These are phyloP conservation scores for Talaromyces stipitatus DNA, from an alignment of 495 filamentous ascomycete species.

Conservation along the genomic window DNA sequence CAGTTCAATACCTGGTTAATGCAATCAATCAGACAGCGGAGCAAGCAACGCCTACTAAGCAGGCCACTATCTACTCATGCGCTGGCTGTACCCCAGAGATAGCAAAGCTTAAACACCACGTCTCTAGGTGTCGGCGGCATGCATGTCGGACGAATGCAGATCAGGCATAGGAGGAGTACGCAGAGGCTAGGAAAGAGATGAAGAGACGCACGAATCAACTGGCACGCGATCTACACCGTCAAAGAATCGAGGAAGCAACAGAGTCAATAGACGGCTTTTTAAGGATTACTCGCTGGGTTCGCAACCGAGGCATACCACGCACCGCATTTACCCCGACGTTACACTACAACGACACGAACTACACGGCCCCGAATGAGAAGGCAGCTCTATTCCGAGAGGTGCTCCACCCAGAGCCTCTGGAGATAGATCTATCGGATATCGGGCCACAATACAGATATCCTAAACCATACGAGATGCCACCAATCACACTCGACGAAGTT, in stretches of 20 bases:
- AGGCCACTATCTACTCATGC: neutral
- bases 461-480: neutral
- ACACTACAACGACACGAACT: neutral
- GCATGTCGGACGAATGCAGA: neutral
- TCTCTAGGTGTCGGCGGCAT: neutral
- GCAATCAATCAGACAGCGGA: neutral
- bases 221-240: neutral
- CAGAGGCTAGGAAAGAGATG: neutral
- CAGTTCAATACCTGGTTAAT: neutral
- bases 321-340: conserved; percentile 2
- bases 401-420: neutral
- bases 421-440: conserved; percentile 4
- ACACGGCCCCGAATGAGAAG: conserved; percentile 6
- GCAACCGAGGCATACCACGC: neutral
- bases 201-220: neutral
- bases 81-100: conserved; percentile 1
- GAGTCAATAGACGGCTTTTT: conserved; percentile 2
- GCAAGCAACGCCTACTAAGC: neutral
- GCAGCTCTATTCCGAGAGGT: neutral
- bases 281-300: conserved; percentile 2
- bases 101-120: neutral
- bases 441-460: neutral
- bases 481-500: conserved; percentile 16
- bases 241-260: conserved; percentile 1
- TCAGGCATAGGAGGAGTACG: neutral